Conservation (phyloP, 306 rosid species). For the Sophora flavescens region DNA sequence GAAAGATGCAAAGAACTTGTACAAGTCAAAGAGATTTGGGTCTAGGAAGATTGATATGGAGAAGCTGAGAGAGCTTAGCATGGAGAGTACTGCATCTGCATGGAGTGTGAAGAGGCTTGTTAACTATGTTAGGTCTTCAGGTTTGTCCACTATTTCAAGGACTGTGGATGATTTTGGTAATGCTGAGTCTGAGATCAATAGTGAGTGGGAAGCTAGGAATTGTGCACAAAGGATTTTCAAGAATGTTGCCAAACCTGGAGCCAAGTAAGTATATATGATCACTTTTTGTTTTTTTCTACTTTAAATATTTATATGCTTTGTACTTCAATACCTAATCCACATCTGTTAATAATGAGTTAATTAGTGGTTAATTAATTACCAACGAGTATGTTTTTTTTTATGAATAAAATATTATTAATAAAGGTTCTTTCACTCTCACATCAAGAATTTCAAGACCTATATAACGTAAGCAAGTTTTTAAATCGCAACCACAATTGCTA, state of each 20-base stretch:
- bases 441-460: no score
- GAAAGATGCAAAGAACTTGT: constrained; percentile 13
- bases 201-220: constrained; percentile 66
- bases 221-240: constrained; percentile 60
- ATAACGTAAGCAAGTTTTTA: no score
- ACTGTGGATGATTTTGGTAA: constrained; percentile 54
- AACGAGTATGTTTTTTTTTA: no score
- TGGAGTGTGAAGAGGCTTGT: constrained; percentile 65
- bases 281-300: no score
- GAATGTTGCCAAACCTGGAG: constrained; percentile 65
- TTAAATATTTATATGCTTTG: neutral
- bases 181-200: constrained; percentile 54
- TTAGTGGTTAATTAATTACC: no score
- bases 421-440: no score
- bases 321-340: no score
- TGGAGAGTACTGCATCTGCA: constrained; percentile 48
- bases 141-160: constrained; percentile 55
- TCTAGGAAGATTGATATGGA: constrained; percentile 61
- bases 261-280: constrained; percentile 49
- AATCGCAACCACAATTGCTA: no score
- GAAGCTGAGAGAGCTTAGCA: constrained; percentile 53
- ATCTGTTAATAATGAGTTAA: no score
- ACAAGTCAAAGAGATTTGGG: constrained; percentile 41
- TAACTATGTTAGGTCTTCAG: constrained; percentile 52
- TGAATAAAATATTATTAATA: no score